Evolutionary conservation across 2,329 filamentous ascomycete species (phyloP), one percentile per base, ranked within the genome.

Genomic region (Alternaria sp.): DNA sequence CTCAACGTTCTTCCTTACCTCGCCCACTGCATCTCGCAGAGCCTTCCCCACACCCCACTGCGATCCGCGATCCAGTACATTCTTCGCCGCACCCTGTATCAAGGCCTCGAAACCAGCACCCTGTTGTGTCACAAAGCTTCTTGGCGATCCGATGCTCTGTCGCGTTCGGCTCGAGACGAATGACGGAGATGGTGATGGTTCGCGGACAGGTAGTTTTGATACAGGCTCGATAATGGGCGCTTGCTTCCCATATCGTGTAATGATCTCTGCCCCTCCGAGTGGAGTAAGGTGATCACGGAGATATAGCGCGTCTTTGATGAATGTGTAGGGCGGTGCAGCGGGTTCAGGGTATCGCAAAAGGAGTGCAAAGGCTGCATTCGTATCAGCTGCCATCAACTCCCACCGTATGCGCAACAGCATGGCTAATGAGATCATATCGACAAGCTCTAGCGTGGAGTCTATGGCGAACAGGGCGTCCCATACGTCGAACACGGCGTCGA

Each of bases 381-480:
- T 97, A 78, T 98, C 95, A 12, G 92, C 90, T 66, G 93, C 89
- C 25, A 98, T 82, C 37, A 99, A 83, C 71, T 94, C 88, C 94
- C 94, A 97, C 60, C 95, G 89, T 71, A 98, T 93, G 55, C 96
- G 88, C 49, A 99, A 84, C 23, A 99, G 84, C 94, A 99, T 98
- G 6, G 94, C 90, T 55, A 97, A 89, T 71, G 94, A 97, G n/a
- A 97, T 90, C 59, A 96, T 86, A 75, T 98, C 93, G 70, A 98
- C 89, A 30, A 98, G 83, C 54, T 94, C 89, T 26, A 97, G 82
- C 1, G 87, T 86, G 8, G 95, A 87, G 72, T 97, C 94, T 73
- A 96, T 89, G 2, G 94, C 92, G 77, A 99, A 96, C 2, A 99
- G 84, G 8, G 90, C 87, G 81, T 99, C 96, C 96, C 96, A 99